Conservation (phyloP, 441 rosid genomes). For the Kokia cookei region DNA sequence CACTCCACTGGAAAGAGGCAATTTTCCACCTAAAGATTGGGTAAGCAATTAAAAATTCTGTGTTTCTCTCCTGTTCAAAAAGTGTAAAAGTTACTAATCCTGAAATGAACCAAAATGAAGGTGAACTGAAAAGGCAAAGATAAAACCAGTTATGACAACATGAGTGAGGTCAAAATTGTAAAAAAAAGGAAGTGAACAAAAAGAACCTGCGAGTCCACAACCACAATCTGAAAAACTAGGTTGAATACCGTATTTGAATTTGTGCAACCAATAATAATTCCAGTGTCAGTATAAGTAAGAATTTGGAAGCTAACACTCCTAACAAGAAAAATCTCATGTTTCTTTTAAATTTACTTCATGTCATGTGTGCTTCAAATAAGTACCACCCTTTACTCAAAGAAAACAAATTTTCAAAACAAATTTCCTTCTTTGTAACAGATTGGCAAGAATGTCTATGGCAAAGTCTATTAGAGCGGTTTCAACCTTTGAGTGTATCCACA, state of each 20-base stretch:
- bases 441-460: background rate
- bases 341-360: background rate
- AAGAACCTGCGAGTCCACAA: background rate
- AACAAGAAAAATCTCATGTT: background rate
- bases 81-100: background rate
- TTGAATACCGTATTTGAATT: background rate
- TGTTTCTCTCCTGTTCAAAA: background rate
- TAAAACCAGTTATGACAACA: background rate
- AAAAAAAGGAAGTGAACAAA: background rate
- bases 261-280: background rate
- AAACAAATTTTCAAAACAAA: background rate
- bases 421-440: background rate
- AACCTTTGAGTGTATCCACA: background rate
- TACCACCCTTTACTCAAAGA: background rate
- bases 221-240: background rate
- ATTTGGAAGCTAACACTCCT: background rate
- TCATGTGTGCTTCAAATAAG: background rate
- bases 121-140: background rate
- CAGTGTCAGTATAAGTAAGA: background rate
- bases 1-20: background rate
- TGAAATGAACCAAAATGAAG: background rate
- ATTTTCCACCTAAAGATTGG: background rate
- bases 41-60: background rate
- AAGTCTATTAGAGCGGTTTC: background rate
- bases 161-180: background rate